Evolutionary conservation across 1,284 basidiomycete genomes (phyloP).

Genomic region (Trametes pubescens): DNA sequence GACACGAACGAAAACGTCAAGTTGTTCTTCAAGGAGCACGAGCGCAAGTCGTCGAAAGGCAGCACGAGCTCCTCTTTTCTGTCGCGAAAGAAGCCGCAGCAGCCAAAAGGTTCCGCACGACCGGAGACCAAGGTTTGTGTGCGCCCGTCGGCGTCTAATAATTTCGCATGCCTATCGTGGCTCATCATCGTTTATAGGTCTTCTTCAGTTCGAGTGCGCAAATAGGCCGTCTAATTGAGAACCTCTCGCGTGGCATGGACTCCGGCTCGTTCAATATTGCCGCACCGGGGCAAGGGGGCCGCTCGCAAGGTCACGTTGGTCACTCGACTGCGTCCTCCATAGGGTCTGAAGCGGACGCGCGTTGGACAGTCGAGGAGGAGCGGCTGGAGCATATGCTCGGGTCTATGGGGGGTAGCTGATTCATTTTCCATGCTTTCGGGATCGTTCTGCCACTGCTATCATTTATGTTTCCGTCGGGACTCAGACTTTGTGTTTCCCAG

Average conservation of each 20-base stretch:
- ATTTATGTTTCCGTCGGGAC: conserved; percentile 28
- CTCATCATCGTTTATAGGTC: conserved; percentile 57
- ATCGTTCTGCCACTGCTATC: conserved; percentile 23
- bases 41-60: conserved; percentile 68
- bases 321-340: conserved; percentile 68
- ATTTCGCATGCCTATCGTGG: conserved; percentile 15
- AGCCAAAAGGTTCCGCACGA: conserved; percentile 54
- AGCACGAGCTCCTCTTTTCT: conserved; percentile 71
- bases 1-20: conserved; percentile 67
- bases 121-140: conserved; percentile 81
- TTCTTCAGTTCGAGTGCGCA: conserved; percentile 81
- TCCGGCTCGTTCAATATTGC: conserved; percentile 81
- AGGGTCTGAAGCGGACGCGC: conserved; percentile 64
- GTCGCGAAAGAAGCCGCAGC: conserved; percentile 62
- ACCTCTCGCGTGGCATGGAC: conserved; percentile 78
- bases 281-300: conserved; percentile 43
- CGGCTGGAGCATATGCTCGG: conserved; percentile 78
- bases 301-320: conserved; percentile 45
- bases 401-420: conserved; percentile 49
- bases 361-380: conserved; percentile 82
- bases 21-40: conserved; percentile 77
- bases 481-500: conserved; percentile 8
- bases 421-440: conserved; percentile 23
- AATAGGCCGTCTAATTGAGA: conserved; percentile 83
- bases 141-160: conserved; percentile 5